Base-by-base conservation (phyloP, 345 rosid genomes). In the Salix udensis region DNA sequence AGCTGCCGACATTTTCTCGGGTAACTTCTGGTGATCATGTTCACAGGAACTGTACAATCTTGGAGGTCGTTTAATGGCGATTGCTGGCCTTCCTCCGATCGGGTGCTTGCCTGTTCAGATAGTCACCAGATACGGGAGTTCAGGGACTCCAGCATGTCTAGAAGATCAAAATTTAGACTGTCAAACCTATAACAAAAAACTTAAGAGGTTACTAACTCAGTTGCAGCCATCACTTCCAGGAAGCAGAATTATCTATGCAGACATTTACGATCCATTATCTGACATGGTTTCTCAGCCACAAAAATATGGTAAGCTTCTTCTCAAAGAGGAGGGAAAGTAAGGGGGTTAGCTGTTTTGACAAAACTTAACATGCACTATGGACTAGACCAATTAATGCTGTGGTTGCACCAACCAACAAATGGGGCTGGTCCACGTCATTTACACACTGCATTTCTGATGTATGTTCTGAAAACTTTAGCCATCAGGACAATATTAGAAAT, bases 41-140 rank as follows among this genome's bases (percentile, higher is more conserved):
- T 4, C 62, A 42, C 74, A 90, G 95, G 88, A 83, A 62, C 75
- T 89, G 53, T 87, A 90, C 65, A 69, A 81, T 2, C 78, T 77
- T 2, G 95, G 91, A 7, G 81, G 89, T 52, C 86, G 88, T 19
- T 78, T 24, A 53, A 86, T 89, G 64, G 79, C 74, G 44, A 77
- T 90, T 16, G 77, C 81, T 11, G 94, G 98, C 39, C 76, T 90
- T 30, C 90, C 91, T 2, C 95, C 91, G 3, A 80, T 88, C 0
- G 94, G 97, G 4, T 91, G 97, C 70, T 70, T 92, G 31, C 97
- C 96, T 4, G 31, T 88, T 48, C 96, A 90, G 60, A 82, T 83
- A 82, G 85, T 88, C 4, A 21, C 71, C 52, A 74, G 42, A 58
- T 28, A 76, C n/a, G 50, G 79, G 78, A 53, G 31, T 4, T 75